A percentile compares a stretch with the other conserved stretches of the same genome.
These are phyloP conservation scores for Plantago major DNA, from an alignment of 257 asterid genomes.

Conservation along the genomic window DNA sequence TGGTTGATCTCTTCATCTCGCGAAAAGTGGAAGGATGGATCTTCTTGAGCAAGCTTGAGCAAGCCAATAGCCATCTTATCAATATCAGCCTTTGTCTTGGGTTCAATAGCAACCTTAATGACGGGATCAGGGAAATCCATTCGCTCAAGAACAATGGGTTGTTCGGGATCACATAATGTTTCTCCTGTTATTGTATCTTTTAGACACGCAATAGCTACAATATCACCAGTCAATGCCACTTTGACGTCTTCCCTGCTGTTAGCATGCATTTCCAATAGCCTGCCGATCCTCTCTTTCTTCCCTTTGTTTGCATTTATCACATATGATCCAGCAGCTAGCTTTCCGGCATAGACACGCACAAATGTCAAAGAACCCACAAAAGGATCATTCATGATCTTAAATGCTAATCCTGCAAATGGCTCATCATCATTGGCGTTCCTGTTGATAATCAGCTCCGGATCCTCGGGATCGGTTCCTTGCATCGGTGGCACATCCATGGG, in stretches of 20 bases:
- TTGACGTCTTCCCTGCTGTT: slow-evolving; percentile 91
- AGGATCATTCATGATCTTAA: slow-evolving; percentile 91
- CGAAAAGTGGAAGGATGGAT: slow-evolving; percentile 96
- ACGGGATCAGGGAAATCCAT: slow-evolving; percentile 99
- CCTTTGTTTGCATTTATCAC: slow-evolving; percentile 87
- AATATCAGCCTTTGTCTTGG: slow-evolving; percentile 91
- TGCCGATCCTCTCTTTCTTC: slow-evolving; percentile 87
- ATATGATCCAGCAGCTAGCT: slow-evolving; percentile 82
- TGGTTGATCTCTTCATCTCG: slow-evolving; percentile 92
- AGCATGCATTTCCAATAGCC: slow-evolving; percentile 95
- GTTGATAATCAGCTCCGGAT: slow-evolving; percentile 57
- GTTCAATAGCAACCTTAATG: slow-evolving; percentile 96
- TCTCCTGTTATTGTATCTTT: slow-evolving; percentile 96
- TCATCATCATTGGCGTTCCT: slow-evolving; percentile 56
- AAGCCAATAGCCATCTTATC: slow-evolving; percentile 93
- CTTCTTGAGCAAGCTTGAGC: slow-evolving; percentile 93
- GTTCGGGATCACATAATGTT: slow-evolving; percentile 78
- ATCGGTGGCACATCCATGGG: slow-evolving; percentile 84
- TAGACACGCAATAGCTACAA: slow-evolving; percentile 91
- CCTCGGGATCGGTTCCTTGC: slow-evolving; percentile 90
- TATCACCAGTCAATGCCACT: slow-evolving; percentile 81
- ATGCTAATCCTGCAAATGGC: slow-evolving; percentile 91
- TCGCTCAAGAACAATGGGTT: slow-evolving; percentile 79
- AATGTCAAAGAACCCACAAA: slow-evolving; percentile 94
- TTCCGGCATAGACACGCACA: slow-evolving; percentile 79